Conservation (phyloP, 2,329 filamentous ascomycete genomes). For the Hypoxylon sp. region DNA sequence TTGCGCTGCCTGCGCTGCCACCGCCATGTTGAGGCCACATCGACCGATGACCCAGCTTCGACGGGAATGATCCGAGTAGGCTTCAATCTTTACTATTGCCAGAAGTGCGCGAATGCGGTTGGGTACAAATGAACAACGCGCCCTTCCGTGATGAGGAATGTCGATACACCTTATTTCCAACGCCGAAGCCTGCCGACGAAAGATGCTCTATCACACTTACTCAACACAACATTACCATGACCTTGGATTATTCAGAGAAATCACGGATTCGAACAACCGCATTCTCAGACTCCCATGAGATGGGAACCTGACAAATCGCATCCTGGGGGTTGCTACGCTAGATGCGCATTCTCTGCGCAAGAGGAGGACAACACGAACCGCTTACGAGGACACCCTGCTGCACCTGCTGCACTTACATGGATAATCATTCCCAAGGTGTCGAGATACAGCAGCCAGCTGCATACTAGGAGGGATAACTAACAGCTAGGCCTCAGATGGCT, state of each 20-base stretch:
- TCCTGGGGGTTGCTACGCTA: conserved; percentile 21
- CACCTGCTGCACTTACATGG: conserved; percentile 36
- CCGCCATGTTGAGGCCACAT: conserved; percentile 72
- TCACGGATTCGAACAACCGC: conserved; percentile 20
- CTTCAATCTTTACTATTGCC: conserved; percentile 77
- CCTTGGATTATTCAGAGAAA: conserved; percentile 12
- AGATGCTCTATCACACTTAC: conserved; percentile 18
- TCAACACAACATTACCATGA: conserved; percentile 19
- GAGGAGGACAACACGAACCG: conserved; percentile 22
- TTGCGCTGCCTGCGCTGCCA: conserved; percentile 69
- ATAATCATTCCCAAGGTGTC: conserved; percentile 25
- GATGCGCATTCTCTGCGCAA: conserved; percentile 19
- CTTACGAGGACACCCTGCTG: conserved; percentile 31
- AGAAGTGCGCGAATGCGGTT: conserved; percentile 73
- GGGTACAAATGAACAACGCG: conserved; percentile 70
- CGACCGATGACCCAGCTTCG: conserved; percentile 70
- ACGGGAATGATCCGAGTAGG: conserved; percentile 76
- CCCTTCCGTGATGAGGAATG: conserved; percentile 9
- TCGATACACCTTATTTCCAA: conserved; percentile 13
- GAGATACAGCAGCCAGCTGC: conserved; percentile 37
- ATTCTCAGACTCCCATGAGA: conserved; percentile 35
- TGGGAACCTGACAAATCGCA: conserved; percentile 26
- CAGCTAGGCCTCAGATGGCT: conserved; percentile 16
- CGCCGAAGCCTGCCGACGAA: conserved; percentile 20
- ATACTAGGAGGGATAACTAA: conserved; percentile 27